Evolutionary conservation across 176 grass and related monocot genomes (phyloP).

Genomic region (Oryza meridionalis): DNA sequence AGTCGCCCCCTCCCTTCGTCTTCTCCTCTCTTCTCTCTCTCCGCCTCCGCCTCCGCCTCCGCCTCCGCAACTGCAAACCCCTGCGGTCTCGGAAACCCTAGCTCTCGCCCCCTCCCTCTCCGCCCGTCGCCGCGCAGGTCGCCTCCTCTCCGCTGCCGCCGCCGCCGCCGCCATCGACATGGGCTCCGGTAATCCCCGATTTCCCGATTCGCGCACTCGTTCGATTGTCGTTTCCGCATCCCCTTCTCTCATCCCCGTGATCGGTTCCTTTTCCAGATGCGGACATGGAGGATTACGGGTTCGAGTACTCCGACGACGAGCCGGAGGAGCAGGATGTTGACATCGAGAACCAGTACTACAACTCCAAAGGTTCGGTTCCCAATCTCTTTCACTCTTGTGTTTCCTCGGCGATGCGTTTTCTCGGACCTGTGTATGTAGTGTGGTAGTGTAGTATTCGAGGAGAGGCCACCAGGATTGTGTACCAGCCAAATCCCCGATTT

Average conservation of each 20-base stretch:
- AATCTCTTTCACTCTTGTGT: too few relatives aligned
- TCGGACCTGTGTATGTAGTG: neutral
- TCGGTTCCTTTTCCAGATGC: conserved; percentile 64
- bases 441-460: neutral
- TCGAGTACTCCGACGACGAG: conserved; percentile 98
- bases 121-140: neutral
- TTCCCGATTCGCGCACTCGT: neutral
- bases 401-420: neutral
- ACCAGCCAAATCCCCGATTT: neutral
- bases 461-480: neutral
- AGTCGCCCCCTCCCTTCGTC: neutral
- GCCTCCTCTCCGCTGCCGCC: neutral
- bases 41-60: neutral
- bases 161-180: conserved; percentile 22
- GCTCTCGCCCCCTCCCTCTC: neutral
- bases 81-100: conserved; percentile 48
- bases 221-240: neutral
- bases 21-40: neutral
- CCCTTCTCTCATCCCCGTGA: conserved; percentile 1
- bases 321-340: conserved; percentile 97
- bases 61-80: conserved; percentile 31
- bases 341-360: conserved; percentile 99
- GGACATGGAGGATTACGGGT: conserved; percentile 99
- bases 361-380: conserved; percentile 81
- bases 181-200: conserved; percentile 58